Evolutionary conservation across 2,329 filamentous ascomycete species (phyloP), one percentile per base, ranked within the genome.

Genomic region (Alternaria angustiovoidea): DNA sequence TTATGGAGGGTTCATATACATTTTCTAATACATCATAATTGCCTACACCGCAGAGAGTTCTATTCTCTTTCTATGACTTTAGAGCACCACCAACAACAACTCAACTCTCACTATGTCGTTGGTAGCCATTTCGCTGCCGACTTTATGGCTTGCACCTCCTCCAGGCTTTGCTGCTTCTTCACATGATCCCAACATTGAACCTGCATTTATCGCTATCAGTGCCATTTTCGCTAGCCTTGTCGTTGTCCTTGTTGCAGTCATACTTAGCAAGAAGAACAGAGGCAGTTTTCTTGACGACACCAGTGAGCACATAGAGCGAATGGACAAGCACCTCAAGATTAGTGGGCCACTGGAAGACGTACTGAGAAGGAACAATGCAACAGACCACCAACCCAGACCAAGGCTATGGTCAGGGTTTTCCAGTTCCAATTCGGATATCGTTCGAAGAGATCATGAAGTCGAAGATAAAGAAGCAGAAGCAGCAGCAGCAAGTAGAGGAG

Each of bases 171-270:
- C 41, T 9, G 32, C 47, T 18, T 52, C 57, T 12, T n/a, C 18
- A 11, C 39, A 54, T 32, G 12, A 41, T 1, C 26, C 36, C 12
- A 16, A 22, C 4, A 30, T 54, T n/a, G 39, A 53, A 16, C 49
- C 62, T 4, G 43, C 39, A 9, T 54, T 60, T 38, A 51, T 62
- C 20, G 44, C 59, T 22, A 38, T 62, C 22, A 60, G 62, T 43
- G 52, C 51, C 20, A 49, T 51, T 22, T 18, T 63, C 7, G 41
- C 32, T 3, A 46, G 18, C 52, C n/a, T 64, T 20, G 26, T 54
- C 5, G 7, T 62, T 12, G 16, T 64, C 12, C 12, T 38, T 16
- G 12, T 64, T 5, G 6, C 4, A 1, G 8, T 36, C 5, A 26
- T 48, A n/a, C 7, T 49, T 8, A 32, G 18, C 18, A 59, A 26